These are phyloP conservation scores for Beauveria rudraprayagi DNA, from an alignment of 2,329 filamentous ascomycete species.

Conservation along the genomic window DNA sequence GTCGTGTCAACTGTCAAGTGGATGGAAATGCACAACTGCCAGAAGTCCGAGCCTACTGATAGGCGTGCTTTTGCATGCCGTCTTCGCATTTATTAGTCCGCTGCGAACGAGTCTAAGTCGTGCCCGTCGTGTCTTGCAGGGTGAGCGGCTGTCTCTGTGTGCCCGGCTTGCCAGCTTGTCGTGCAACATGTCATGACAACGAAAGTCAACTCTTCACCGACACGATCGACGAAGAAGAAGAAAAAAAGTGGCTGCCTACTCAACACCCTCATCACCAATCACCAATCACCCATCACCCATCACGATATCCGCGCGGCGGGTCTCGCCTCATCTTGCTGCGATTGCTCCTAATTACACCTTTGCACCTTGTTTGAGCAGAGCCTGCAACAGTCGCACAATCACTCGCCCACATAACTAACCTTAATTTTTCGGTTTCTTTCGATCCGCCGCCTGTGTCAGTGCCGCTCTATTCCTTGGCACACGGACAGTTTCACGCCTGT, in stretches of 20 bases:
- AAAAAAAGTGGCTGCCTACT: not conserved
- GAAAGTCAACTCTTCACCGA: not conserved
- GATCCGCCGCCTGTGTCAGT: not conserved
- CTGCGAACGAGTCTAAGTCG: not conserved
- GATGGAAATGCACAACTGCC: not conserved
- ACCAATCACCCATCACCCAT: not conserved
- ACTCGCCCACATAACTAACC: not conserved
- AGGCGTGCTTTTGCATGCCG: not conserved
- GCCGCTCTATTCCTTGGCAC: not conserved
- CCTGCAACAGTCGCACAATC: not conserved
- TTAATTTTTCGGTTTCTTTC: not conserved
- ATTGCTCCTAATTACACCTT: not conserved
- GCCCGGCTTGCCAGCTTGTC: not conserved
- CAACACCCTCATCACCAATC: not conserved
- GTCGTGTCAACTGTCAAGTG: not conserved
- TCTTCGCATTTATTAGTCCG: not conserved
- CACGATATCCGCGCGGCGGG: not conserved
- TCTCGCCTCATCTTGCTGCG: not conserved
- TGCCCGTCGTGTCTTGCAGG: not conserved
- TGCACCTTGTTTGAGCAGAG: not conserved
- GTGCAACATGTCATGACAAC: not conserved
- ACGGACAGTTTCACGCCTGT: not conserved
- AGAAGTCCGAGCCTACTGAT: not conserved
- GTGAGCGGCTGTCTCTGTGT: not conserved
- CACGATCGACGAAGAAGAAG: not conserved